Conservation (phyloP, 345 rosid species). For the Citrus maxima region DNA sequence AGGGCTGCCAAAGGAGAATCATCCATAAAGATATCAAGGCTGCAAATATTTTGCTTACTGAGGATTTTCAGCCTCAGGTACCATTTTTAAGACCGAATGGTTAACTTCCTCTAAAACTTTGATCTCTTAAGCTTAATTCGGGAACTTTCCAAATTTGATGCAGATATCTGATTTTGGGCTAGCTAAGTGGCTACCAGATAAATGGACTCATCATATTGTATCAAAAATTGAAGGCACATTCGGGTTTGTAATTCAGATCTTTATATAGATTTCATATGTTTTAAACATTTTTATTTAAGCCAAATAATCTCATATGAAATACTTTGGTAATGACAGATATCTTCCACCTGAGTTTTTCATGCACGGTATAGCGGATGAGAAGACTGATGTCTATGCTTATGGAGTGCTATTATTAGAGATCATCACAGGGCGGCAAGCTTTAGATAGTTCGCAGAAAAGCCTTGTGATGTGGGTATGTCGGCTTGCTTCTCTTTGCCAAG, state of each 20-base stretch:
- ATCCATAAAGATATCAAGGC: constrained; percentile 82
- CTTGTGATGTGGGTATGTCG: constrained; percentile 80
- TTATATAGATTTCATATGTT: neutral
- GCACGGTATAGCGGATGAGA: constrained; percentile 95
- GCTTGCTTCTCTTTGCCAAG: constrained; percentile 26
- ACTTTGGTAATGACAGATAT: constrained; percentile 42
- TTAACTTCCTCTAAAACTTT: neutral
- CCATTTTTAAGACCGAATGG: no score
- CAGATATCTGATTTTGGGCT: constrained; percentile 98
- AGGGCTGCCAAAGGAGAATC: constrained; percentile 68
- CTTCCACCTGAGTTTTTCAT: constrained; percentile 90
- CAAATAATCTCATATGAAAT: no score
- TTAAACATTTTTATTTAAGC: neutral
- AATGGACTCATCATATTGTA: constrained; percentile 87
- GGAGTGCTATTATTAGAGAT: constrained; percentile 87
- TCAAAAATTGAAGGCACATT: constrained; percentile 95
- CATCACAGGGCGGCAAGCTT: constrained; percentile 81
- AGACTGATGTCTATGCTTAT: constrained; percentile 82
- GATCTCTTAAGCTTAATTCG: no score
- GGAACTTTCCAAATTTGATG: neutral
- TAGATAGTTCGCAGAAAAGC: constrained; percentile 83
- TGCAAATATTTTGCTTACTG: constrained; percentile 71
- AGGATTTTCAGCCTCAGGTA: constrained; percentile 74
- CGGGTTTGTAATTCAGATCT: constrained; percentile 50
- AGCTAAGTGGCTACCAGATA: constrained; percentile 93